Evolutionary conservation across 2,329 filamentous ascomycete species (phyloP), one percentile per base, ranked within the genome.

Genomic region (Diaporthe helianthi): DNA sequence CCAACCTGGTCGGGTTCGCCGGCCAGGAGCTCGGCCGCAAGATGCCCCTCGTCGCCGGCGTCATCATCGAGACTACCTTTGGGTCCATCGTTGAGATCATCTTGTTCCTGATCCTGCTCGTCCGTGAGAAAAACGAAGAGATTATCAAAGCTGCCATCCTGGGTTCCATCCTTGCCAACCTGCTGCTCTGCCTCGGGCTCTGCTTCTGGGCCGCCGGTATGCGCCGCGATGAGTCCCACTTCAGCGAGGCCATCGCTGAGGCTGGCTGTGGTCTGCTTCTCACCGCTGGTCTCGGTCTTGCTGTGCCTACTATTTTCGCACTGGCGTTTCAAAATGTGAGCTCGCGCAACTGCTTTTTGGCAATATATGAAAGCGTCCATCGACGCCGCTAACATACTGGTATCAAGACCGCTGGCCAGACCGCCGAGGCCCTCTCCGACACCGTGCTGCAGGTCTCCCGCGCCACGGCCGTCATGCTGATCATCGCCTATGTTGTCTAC

Each of bases 131-230:
- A 64, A 79, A 83, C 78, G 89, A 91, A 70, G 84, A 86, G n/a
- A 92, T 96, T 73, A 93, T 97, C 74, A 89, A 93, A 76, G 92
- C 92, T 65, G 93, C 93, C 31, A 94, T 97, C 67, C 81, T 97
- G 0, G 93, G 93, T 44, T 95, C 92, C 0, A 92, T 97, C 53
- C 79, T 97, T 41, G 93, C 93, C 15, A 97, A 93, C 38, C 86
- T 96, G 80, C 81, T 97, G 53, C 83, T 97, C 1, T 97, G 93
- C 74, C 80, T 97, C 31, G 93, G 93, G 0, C 76, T 90, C 65
- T 96, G 93, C 78, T 97, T 97, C 82, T 88, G 95, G 71, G 86
- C 89, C 26, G 92, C 92, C 49, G 93, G 93, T 10, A 73, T 95
- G 44, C 83, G 84, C 66, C 87, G 90, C 38, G 84, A 92, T 7